Conservation (phyloP, 2,329 filamentous ascomycete species). For the Ambrosiella beaveri region DNA sequence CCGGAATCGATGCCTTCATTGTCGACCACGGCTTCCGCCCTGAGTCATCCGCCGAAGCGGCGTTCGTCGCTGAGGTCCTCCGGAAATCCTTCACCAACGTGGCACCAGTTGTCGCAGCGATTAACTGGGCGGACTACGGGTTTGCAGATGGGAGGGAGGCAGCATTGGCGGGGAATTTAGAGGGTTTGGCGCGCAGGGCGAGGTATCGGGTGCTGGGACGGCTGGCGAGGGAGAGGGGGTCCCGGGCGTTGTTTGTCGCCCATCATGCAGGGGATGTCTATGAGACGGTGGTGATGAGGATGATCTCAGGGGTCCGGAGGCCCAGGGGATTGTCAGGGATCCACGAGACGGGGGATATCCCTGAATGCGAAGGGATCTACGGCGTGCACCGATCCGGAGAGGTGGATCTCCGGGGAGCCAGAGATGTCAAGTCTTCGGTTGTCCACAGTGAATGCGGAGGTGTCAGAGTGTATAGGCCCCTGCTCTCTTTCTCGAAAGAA, state of each 20-base stretch:
- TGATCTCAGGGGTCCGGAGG: conserved; percentile 44
- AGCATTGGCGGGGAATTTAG: conserved; percentile 42
- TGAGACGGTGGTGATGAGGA: conserved; percentile 71
- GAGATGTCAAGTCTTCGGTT: not conserved
- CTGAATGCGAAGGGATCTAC: conserved; percentile 63
- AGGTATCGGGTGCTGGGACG: conserved; percentile 56
- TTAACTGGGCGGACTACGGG: conserved; percentile 18
- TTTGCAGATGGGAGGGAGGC: conserved; percentile 16
- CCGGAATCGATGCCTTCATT: conserved; percentile 28
- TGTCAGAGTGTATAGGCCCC: conserved; percentile 48
- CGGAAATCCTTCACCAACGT: conserved; percentile 20
- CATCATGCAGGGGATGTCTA: conserved; percentile 86
- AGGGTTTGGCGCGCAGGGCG: conserved; percentile 54
- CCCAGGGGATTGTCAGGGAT: conserved; percentile 62
- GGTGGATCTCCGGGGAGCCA: not conserved
- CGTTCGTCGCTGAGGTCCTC: conserved; percentile 25
- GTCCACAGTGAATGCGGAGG: conserved; percentile 44
- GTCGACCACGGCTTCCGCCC: conserved; percentile 41
- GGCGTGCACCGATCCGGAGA: conserved; percentile 51
- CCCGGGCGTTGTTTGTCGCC: conserved; percentile 52
- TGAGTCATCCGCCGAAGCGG: conserved; percentile 36
- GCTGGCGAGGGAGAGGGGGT: conserved; percentile 33
- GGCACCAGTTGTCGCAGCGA: conserved; percentile 14
- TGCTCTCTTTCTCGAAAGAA: conserved; percentile 54
- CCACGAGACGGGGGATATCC: conserved; percentile 46